Conservation (phyloP, 2,329 filamentous ascomycete genomes). For the Aspergillus sp. region DNA sequence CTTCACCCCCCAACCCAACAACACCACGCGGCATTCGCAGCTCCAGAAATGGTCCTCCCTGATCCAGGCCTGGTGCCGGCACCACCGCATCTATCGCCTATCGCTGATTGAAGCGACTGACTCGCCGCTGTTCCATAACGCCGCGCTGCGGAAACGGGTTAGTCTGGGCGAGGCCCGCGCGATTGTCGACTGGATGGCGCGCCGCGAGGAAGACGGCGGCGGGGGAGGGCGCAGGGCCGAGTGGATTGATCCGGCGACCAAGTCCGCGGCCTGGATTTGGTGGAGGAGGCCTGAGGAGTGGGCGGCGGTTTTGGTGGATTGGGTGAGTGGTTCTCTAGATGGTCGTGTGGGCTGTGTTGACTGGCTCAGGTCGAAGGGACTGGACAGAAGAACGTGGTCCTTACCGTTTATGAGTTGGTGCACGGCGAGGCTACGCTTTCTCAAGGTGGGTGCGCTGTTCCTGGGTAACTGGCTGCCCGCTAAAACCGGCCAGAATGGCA, state of each 20-base stretch:
- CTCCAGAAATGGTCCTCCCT: conserved; percentile 78
- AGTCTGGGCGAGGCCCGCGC: conserved; percentile 43
- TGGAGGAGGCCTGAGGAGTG: conserved; percentile 88
- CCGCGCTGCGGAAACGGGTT: conserved; percentile 35
- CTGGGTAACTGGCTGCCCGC: no score
- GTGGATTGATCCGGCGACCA: conserved; percentile 47
- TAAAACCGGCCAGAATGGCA: conserved; percentile 76
- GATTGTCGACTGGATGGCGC: conserved; percentile 49
- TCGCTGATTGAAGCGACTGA: conserved; percentile 54
- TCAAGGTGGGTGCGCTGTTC: conserved; percentile 44
- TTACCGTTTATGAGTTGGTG: conserved; percentile 85
- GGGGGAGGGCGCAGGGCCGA: conserved; percentile 48
- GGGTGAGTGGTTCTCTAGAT: conserved; percentile 41
- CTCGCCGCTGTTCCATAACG: conserved; percentile 49
- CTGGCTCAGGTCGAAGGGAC: conserved; percentile 59
- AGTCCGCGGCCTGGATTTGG: conserved; percentile 61
- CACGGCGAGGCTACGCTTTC: conserved; percentile 72
- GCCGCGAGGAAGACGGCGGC: conserved; percentile 31
- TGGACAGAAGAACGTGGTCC: conserved; percentile 75
- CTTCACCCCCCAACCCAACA: conserved; percentile 40
- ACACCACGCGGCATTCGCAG: conserved; percentile 37
- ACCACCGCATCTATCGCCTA: conserved; percentile 68
- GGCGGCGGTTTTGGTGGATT: conserved; percentile 67
- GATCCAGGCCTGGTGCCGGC: conserved; percentile 72
- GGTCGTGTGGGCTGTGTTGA: conserved; percentile 1